These are phyloP conservation scores for Sugiyamaella floridensis DNA, from an alignment of 805 yeast genomes.

Conservation along the genomic window DNA sequence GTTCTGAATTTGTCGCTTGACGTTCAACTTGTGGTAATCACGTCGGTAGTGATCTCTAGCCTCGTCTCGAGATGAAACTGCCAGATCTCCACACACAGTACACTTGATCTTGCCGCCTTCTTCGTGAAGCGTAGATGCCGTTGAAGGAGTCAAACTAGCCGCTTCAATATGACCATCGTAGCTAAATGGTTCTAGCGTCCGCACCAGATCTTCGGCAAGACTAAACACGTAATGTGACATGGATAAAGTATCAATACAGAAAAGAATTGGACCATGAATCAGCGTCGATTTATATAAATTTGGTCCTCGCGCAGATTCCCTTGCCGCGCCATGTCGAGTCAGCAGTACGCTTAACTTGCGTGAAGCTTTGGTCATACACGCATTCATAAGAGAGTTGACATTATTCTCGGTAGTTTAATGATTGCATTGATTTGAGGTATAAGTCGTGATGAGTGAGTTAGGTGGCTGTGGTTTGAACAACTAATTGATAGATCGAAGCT, in stretches of 20 bases:
- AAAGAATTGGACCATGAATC: neutral
- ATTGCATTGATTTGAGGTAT: too few relatives aligned
- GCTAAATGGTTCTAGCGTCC: neutral
- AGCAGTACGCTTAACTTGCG: neutral
- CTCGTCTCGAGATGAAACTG: neutral
- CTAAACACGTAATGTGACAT: constrained; percentile 10
- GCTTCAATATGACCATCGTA: constrained; percentile 3
- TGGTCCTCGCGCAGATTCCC: neutral
- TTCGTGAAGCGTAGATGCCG: constrained; percentile 1
- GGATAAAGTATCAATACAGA: neutral
- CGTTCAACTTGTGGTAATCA: constrained; percentile 53
- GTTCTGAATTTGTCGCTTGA: constrained; percentile 45
- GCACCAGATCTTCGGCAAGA: constrained; percentile 10
- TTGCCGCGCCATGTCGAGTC: neutral
- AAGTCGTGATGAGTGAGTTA: too few relatives aligned
- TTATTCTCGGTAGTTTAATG: too few relatives aligned
- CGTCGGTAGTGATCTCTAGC: constrained; percentile 45
- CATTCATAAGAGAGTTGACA: neutral
- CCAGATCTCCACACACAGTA: constrained; percentile 13
- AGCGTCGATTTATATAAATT: neutral
- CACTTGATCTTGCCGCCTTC: constrained; percentile 7
- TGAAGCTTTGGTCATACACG: neutral
- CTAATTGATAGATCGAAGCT: too few relatives aligned
- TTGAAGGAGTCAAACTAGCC: neutral
- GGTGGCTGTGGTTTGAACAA: too few relatives aligned